Evolutionary conservation across 164 flowering plant genomes (phyloP).

Genomic region (Kalanchoe fedtschenkoi): DNA sequence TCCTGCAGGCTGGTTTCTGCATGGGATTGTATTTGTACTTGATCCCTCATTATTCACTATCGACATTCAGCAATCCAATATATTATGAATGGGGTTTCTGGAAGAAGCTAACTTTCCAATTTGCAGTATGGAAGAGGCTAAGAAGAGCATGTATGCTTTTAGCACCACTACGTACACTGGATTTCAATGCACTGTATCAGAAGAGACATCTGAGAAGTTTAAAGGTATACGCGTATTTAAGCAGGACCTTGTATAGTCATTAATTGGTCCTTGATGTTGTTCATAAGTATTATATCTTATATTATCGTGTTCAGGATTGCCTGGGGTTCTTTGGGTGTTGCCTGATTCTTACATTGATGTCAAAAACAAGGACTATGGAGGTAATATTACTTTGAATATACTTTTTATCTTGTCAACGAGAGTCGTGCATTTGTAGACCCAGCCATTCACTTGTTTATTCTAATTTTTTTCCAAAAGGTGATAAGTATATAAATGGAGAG

Average conservation of each 20-base stretch:
- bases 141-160: slow-evolving; percentile 98
- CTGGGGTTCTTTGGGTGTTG: slow-evolving; percentile 98
- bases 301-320: slow-evolving; percentile 43
- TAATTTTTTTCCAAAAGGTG: slow-evolving; percentile 38
- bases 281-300: background rate
- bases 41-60: slow-evolving; percentile 58
- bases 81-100: slow-evolving; percentile 83
- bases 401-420: background rate
- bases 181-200: slow-evolving; percentile 88
- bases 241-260: background rate
- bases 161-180: slow-evolving; percentile 98
- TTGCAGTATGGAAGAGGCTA: slow-evolving; percentile 95
- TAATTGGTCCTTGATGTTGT: background rate
- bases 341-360: slow-evolving; percentile 95
- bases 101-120: slow-evolving; percentile 38
- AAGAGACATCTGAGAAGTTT: slow-evolving; percentile 89
- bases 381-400: slow-evolving; percentile 18
- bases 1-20: slow-evolving; percentile 79
- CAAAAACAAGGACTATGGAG: slow-evolving; percentile 98
- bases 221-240: slow-evolving; percentile 38
- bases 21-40: slow-evolving; percentile 81
- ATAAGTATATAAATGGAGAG: slow-evolving; percentile 89
- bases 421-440: background rate
- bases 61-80: slow-evolving; percentile 53
- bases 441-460: background rate